Evolutionary conservation across 73 alveolate genomes (phyloP).

Genomic region (Paramecium primaurelia): DNA sequence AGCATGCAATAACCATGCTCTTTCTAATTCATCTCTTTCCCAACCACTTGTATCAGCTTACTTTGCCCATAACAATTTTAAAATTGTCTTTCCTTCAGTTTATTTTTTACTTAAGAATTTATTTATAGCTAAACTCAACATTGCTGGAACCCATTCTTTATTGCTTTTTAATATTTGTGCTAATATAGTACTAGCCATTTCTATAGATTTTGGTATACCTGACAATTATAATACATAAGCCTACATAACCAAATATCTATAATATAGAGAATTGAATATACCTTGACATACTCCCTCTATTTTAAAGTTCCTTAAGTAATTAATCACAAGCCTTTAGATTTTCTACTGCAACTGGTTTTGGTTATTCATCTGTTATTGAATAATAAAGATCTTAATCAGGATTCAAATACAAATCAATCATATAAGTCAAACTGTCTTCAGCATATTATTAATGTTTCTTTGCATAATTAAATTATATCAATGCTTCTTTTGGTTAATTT

Average conservation of each 20-base stretch:
- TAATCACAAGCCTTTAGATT: constrained; percentile 60
- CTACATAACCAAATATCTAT: constrained; percentile 63
- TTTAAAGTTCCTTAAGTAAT: constrained; percentile 47
- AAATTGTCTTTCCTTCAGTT: constrained; percentile 78
- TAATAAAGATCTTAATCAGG: constrained; percentile 64
- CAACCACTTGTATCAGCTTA: constrained; percentile 28
- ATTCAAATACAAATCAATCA: constrained; percentile 93
- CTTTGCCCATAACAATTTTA: constrained; percentile 50
- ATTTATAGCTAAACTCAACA: constrained; percentile 84
- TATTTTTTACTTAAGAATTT: constrained; percentile 81
- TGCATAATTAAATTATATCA: constrained; percentile 88
- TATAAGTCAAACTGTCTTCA: constrained; percentile 82
- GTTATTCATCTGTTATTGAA: constrained; percentile 49
- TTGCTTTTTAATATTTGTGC: constrained; percentile 76
- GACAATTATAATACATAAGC: constrained; percentile 81
- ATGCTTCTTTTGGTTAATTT: constrained; percentile 89
- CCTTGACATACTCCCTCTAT: constrained; percentile 25
- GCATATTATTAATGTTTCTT: constrained; percentile 91
- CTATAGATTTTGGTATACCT: constrained; percentile 75
- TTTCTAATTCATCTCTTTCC: constrained; percentile 89
- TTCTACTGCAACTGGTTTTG: constrained; percentile 32
- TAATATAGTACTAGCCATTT: constrained; percentile 74
- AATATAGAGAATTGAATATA: neutral
- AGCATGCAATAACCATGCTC: constrained; percentile 93
- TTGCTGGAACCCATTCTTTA: constrained; percentile 89